Percentiles rank a stretch among this genome's conserved stretches.
These are phyloP conservation scores for Salicornia ramosissima DNA, from an alignment of 148 eudicot species.

Conservation along the genomic window DNA sequence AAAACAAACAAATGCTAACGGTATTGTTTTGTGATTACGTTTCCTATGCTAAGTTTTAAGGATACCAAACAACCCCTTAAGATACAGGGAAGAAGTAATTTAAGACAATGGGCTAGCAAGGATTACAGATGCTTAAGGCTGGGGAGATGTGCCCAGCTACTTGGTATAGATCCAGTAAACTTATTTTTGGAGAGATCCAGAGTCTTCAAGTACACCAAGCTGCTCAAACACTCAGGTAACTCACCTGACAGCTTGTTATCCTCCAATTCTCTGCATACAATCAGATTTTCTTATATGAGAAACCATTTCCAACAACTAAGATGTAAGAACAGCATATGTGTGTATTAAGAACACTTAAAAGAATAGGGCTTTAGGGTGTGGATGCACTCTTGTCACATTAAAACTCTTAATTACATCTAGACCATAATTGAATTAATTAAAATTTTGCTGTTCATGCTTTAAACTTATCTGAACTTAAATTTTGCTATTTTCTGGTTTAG, in stretches of 20 bases:
- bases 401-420: too few species aligned
- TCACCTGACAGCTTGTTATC: constrained; percentile 70
- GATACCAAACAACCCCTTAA: too few species aligned
- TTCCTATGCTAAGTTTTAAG: too few species aligned
- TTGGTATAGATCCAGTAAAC: constrained; percentile 71
- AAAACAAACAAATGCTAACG: too few species aligned
- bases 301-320: not conserved
- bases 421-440: too few species aligned
- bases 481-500: too few species aligned
- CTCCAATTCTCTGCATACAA: constrained; percentile 63
- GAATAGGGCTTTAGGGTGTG: too few species aligned
- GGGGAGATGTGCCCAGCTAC: constrained; percentile 66
- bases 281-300: constrained; percentile 7
- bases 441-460: too few species aligned
- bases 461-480: too few species aligned
- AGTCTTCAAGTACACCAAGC: constrained; percentile 52
- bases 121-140: constrained; percentile 76
- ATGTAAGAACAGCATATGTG: not conserved
- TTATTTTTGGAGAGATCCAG: constrained; percentile 67
- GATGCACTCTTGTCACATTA: too few species aligned
- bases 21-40: too few species aligned
- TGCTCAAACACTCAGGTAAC: constrained; percentile 64
- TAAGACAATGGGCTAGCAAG: constrained; percentile 1
- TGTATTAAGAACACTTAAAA: not conserved
- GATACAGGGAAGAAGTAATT: constrained; percentile 1